phyloP scores from a whole-genome alignment of 2,329 filamentous ascomycete genomes.

The Cadophora sp. region DNA sequence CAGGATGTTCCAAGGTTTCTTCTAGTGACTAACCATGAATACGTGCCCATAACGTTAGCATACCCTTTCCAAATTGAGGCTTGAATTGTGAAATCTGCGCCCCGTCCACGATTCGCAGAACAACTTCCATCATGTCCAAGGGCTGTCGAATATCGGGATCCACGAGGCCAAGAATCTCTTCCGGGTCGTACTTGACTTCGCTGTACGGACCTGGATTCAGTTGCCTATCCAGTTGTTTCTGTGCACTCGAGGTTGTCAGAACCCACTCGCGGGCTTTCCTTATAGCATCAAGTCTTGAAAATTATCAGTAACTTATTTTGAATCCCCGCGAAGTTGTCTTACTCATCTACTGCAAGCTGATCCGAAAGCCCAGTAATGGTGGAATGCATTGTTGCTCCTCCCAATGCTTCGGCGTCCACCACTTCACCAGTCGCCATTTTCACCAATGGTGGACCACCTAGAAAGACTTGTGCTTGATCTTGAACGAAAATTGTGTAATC shows the following conservation, averaged over 20 bases:
- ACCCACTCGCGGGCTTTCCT: conserved; percentile 49
- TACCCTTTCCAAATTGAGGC: conserved; percentile 48
- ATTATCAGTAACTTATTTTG: conserved; percentile 14
- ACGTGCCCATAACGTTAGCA: conserved; percentile 49
- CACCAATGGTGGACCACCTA: conserved; percentile 52
- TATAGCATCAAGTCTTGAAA: conserved; percentile 48
- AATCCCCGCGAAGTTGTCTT: conserved; percentile 15
- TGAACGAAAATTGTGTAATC: conserved; percentile 52
- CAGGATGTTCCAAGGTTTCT: neutral
- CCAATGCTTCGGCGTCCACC: conserved; percentile 50
- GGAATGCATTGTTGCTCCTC: conserved; percentile 51
- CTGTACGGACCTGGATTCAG: neutral
- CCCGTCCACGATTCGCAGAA: conserved; percentile 51
- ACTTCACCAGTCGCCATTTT: conserved; percentile 55
- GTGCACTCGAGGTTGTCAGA: conserved; percentile 17
- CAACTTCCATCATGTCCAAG: conserved; percentile 48
- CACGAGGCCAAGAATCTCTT: conserved; percentile 48
- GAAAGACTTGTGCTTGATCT: conserved; percentile 52
- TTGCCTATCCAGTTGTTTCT: neutral
- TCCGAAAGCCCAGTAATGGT: conserved; percentile 51
- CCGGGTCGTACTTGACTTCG: conserved; percentile 45
- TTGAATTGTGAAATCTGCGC: conserved; percentile 50
- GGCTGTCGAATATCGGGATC: conserved; percentile 50
- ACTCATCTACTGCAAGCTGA: conserved; percentile 52
- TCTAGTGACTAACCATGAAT: conserved; percentile 43